phyloP scores from a whole-genome alignment of 106 monocot species.

The Hemerocallis citrina region DNA sequence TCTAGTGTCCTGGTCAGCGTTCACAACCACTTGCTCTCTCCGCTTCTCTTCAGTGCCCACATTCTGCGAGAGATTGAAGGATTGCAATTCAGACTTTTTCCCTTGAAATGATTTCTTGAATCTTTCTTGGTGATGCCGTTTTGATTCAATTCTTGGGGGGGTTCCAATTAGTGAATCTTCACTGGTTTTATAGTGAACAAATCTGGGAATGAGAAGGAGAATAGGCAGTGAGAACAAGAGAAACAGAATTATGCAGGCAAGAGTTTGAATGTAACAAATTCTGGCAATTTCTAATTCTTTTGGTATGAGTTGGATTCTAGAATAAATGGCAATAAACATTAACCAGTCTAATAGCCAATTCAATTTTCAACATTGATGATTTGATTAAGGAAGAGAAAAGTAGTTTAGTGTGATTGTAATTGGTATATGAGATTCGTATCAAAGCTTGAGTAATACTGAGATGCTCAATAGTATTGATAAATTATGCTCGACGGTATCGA shows the following conservation, averaged over 20 bases:
- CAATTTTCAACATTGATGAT: not conserved
- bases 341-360: not conserved
- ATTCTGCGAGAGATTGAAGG: not conserved
- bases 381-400: not conserved
- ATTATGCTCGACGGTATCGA: no score
- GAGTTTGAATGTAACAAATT: not conserved
- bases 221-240: no score
- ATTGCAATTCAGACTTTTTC: not conserved
- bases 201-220: not conserved
- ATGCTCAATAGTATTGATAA: not conserved
- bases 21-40: not conserved
- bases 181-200: not conserved
- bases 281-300: not conserved
- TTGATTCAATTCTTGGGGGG: not conserved
- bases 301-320: not conserved
- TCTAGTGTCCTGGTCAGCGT: not conserved
- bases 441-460: no score
- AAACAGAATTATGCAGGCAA: not conserved
- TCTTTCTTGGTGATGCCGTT: not conserved
- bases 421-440: no score
- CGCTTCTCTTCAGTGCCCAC: not conserved
- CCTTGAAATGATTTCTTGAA: not conserved
- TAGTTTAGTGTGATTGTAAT: no score
- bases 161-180: not conserved
- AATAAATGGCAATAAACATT: not conserved